Percentiles rank a stretch among this genome's conserved stretches.
Conservation (phyloP, 2,329 filamentous ascomycete genomes). For the Alternaria conjuncta region DNA sequence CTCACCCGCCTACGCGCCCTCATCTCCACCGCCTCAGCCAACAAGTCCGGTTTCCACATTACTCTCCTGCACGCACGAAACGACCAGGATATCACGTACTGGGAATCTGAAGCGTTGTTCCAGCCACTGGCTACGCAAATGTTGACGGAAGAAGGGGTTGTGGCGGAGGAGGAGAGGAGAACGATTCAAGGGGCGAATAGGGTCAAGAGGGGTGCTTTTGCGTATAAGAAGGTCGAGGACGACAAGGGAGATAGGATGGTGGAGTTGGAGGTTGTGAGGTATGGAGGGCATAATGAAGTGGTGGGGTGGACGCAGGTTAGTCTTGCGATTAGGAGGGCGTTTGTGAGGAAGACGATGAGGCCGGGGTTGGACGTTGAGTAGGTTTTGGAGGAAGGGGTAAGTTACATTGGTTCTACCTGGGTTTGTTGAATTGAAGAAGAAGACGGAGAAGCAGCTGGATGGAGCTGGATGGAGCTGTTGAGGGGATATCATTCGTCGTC, state of each 20-base stretch:
- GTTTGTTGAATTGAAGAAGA: neutral
- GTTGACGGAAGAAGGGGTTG: constrained; percentile 38
- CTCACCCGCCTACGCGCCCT: constrained; percentile 68
- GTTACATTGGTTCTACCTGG: neutral
- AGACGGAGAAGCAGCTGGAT: neutral
- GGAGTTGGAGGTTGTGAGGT: constrained; percentile 53
- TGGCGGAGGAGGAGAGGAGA: constrained; percentile 32
- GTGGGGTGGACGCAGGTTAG: constrained; percentile 69
- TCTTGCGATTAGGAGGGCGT: constrained; percentile 70
- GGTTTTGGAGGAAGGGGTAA: neutral
- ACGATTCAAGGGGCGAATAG: constrained; percentile 41
- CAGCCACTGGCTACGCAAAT: constrained; percentile 32
- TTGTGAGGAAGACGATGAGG: constrained; percentile 57
- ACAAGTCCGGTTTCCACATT: constrained; percentile 43
- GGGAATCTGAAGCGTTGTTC: constrained; percentile 59
- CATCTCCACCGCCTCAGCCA: neutral
- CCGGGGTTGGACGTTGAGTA: constrained; percentile 39
- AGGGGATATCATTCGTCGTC: constrained; percentile 23
- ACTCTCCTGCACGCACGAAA: constrained; percentile 80
- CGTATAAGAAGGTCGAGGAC: constrained; percentile 42
- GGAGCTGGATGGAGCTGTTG: neutral
- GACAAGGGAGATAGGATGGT: constrained; percentile 37
- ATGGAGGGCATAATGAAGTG: constrained; percentile 69
- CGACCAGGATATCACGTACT: constrained; percentile 82
- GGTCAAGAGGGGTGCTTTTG: constrained; percentile 46